Conservation (phyloP, 192 early-diverging fungal genomes). For the Bifiguratus adelaidae region DNA sequence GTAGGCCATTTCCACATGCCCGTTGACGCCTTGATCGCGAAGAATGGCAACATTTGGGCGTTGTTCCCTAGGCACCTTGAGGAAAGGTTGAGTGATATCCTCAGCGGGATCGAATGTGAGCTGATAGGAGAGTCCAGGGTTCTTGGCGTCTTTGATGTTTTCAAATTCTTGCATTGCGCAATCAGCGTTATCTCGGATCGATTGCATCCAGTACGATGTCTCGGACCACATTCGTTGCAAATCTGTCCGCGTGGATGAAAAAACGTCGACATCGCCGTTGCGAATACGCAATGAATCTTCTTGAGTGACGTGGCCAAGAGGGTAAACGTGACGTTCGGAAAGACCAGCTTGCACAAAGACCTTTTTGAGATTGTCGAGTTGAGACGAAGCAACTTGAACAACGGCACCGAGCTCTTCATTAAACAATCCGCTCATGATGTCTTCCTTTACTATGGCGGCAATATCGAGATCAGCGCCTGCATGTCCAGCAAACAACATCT, state of each 20-base stretch:
- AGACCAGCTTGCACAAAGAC: slow-evolving; percentile 43
- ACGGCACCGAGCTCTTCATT: slow-evolving; percentile 98
- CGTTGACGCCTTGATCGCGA: slow-evolving; percentile 98
- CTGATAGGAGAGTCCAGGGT: slow-evolving; percentile 70
- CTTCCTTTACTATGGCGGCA: slow-evolving; percentile 30
- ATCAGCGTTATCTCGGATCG: slow-evolving; percentile 77
- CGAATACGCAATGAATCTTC: slow-evolving; percentile 43
- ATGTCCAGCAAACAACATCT: slow-evolving; percentile 97
- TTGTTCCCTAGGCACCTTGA: slow-evolving; percentile 9
- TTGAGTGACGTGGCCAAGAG: slow-evolving; percentile 44
- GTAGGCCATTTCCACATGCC: slow-evolving; percentile 89
- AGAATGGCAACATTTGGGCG: slow-evolving; percentile 87
- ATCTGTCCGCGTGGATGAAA: slow-evolving; percentile 43
- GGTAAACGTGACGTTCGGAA: slow-evolving; percentile 38
- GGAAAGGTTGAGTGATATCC: slow-evolving; percentile 20
- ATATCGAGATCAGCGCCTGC: slow-evolving; percentile 68
- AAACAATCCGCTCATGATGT: slow-evolving; percentile 61
- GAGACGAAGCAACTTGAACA: slow-evolving; percentile 62
- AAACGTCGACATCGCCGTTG: slow-evolving; percentile 27
- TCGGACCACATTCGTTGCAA: slow-evolving; percentile 82
- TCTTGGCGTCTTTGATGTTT: slow-evolving; percentile 47
- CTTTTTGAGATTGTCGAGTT: slow-evolving; percentile 39
- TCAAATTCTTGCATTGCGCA: slow-evolving; percentile 82
- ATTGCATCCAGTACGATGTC: slow-evolving; percentile 88
- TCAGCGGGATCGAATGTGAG: slow-evolving; percentile 74